Evolutionary conservation across 345 rosid genomes (phyloP).

Genomic region (Lumnitzera littorea): DNA sequence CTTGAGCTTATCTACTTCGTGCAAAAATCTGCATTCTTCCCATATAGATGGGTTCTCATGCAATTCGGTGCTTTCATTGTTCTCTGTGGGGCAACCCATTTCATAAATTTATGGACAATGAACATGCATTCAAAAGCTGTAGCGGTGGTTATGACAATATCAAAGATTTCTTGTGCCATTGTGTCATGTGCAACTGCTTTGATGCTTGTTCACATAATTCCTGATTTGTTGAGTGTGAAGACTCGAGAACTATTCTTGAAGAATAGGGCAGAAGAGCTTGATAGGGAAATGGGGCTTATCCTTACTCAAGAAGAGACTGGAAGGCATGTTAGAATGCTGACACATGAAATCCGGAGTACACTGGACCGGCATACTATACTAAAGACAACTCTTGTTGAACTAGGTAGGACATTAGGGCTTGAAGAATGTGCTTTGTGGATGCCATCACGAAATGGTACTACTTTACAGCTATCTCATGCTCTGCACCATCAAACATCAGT

Average conservation of each 20-base stretch:
- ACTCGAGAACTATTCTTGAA: constrained; percentile 73
- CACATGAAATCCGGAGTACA: constrained; percentile 92
- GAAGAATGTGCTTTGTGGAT: constrained; percentile 97
- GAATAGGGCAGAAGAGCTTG: constrained; percentile 83
- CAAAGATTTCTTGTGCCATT: constrained; percentile 77
- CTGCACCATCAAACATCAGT: constrained; percentile 52
- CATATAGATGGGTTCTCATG: constrained; percentile 94
- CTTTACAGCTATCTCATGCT: constrained; percentile 72
- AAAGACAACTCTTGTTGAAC: constrained; percentile 84
- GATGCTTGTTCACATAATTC: constrained; percentile 87
- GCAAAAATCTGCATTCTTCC: constrained; percentile 82
- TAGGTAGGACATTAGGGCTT: constrained; percentile 68
- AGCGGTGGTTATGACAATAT: constrained; percentile 72
- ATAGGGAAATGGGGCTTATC: constrained; percentile 82
- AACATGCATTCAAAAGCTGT: constrained; percentile 72
- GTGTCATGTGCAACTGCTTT: constrained; percentile 87
- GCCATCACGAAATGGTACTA: constrained; percentile 63
- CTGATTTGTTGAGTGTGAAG: constrained; percentile 76
- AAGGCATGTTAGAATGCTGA: constrained; percentile 89
- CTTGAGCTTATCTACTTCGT: constrained; percentile 84
- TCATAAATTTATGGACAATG: constrained; percentile 84
- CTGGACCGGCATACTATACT: constrained; percentile 79
- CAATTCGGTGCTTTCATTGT: constrained; percentile 94
- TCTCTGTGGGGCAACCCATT: constrained; percentile 94
- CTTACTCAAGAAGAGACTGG: constrained; percentile 92